Base-by-base conservation (phyloP, 306 rosid genomes). In the Quercus ilex region DNA sequence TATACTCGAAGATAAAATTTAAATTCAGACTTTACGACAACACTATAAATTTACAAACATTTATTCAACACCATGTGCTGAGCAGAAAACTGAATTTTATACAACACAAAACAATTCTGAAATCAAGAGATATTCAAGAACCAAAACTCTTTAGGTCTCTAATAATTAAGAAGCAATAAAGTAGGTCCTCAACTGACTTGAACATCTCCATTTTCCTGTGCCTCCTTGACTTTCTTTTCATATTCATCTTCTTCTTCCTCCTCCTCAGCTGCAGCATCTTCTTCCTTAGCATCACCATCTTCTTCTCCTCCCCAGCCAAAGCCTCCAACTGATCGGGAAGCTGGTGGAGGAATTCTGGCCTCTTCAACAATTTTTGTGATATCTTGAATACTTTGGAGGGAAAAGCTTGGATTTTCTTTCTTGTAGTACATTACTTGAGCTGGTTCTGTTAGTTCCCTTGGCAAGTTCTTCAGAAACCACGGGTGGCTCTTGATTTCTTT, bases 391-490 rank as follows among this genome's bases (percentile, higher is more conserved):
- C 86, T 79, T 81, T 92, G 97, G 83, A 81, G 89, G 70, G 97
- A 92, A 83, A 86, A 92, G 73, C 90, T 89, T 73, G 97, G 97
- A 69, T 92, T 90, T 76, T 89, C 97, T 83, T 77, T 92, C 83
- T 83, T 84, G 87, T 90, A 87, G 90, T 90, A 88, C 69, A 85
- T 81, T 74, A 81, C 88, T 88, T 92, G 97, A 76, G 90, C 92
- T 77, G 87, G 77, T 80, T 92, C 97, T 23, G 94, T 92, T 76
- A 92, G 86, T 85, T 92, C 97, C 85, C 94, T 87, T 1, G 97
- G 97, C 84, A 92, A 87, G 89, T 92, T 90, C 89, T 90, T 92
- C 35, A 88, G 67, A 83, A 92, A 92, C 97, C 97, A 92, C 17
- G 94, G 94, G 67, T 92, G 94, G 63, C 80, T 82, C 91, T 92